Evolutionary conservation across 179 eudicot genomes (phyloP).

Genomic region (Drosera spatulata): DNA sequence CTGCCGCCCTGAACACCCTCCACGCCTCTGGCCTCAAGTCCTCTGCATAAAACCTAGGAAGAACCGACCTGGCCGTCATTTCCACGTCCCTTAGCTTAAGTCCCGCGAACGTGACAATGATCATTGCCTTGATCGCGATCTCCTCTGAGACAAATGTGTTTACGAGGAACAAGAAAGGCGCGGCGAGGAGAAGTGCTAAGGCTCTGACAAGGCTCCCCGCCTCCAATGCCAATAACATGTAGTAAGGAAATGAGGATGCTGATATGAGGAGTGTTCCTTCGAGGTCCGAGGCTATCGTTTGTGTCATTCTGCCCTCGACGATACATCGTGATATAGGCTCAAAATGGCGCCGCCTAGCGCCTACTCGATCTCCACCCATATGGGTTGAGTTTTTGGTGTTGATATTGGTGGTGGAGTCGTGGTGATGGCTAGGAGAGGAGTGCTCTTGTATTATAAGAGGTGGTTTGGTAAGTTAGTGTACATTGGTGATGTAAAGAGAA

Average conservation of each 20-base stretch:
- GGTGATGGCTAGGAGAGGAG: no score
- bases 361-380: no score
- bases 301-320: conserved; percentile 30
- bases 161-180: conserved; percentile 39
- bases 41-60: conserved; percentile 55
- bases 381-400: no score
- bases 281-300: conserved; percentile 52
- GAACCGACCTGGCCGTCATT: conserved; percentile 44
- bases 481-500: no score
- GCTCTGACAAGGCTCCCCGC: conserved; percentile 61
- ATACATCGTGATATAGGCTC: conserved; percentile 34
- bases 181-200: conserved; percentile 22
- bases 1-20: conserved; percentile 54
- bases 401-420: no score
- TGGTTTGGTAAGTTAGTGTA: no score
- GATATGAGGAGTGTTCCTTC: conserved; percentile 67
- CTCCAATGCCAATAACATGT: conserved; percentile 56
- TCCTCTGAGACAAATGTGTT: conserved; percentile 44
- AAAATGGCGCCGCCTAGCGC: conserved; percentile 10
- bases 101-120: conserved; percentile 53
- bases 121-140: conserved; percentile 25
- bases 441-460: no score
- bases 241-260: conserved; percentile 51
- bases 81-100: conserved; percentile 49
- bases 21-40: conserved; percentile 56